Conservation (phyloP, 306 rosid species). For the Cotoneaster glaucophyllus region DNA sequence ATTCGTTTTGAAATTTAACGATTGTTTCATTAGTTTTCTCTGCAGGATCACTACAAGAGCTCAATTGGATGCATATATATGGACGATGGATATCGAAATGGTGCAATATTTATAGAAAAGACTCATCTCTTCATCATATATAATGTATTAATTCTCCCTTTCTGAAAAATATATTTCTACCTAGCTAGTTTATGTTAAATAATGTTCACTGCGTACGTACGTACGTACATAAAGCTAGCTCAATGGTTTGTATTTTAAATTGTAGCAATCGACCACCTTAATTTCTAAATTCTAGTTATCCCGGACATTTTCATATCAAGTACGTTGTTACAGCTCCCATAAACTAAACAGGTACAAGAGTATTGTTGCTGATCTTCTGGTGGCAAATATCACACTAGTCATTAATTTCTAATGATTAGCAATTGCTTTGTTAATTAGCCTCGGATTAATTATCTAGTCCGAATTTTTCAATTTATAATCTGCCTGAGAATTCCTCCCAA, state of each 20-base stretch:
- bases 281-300: constrained; percentile 1
- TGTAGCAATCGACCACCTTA: not conserved
- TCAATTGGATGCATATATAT: not conserved
- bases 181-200: constrained; percentile 3
- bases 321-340: not conserved
- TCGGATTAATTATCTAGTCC: too few species aligned
- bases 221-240: constrained; percentile 4
- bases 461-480: too few species aligned
- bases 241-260: not conserved
- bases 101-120: not conserved
- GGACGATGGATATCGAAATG: not conserved
- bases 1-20: not conserved
- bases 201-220: not conserved
- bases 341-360: too few species aligned
- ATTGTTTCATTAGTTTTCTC: not conserved
- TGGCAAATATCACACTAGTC: too few species aligned
- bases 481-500: too few species aligned
- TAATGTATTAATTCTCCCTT: not conserved
- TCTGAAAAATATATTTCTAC: not conserved
- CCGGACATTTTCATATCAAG: not conserved
- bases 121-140: not conserved
- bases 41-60: not conserved
- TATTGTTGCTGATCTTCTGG: too few species aligned
- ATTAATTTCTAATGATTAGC: too few species aligned
- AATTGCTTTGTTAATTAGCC: too few species aligned